Evolutionary conservation across 495 filamentous ascomycete species (phyloP).

Genomic region (Sphaerosporella brunnea): DNA sequence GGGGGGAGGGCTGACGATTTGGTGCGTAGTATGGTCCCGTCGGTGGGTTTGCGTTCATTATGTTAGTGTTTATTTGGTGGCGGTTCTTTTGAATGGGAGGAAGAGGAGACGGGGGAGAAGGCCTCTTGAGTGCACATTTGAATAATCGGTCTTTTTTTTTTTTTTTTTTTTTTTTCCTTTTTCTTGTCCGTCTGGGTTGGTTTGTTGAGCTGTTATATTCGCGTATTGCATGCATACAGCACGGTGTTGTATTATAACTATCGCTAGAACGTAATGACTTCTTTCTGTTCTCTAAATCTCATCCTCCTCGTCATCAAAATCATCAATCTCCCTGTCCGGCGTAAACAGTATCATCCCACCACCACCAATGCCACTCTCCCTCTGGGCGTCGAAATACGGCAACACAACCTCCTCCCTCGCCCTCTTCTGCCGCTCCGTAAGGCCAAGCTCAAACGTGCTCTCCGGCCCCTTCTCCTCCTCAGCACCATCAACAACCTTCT

Average conservation of each 20-base stretch:
- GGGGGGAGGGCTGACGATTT: conserved; percentile 9
- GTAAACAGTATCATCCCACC: conserved; percentile 87
- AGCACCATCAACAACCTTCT: conserved; percentile 23
- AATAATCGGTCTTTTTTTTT: no score
- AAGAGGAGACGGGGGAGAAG: no score
- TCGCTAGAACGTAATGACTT: no score
- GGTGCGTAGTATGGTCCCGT: conserved; percentile 61
- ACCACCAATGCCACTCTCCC: conserved; percentile 52
- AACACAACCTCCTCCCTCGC: conserved; percentile 78
- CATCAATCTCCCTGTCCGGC: conserved; percentile 77
- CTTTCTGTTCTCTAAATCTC: conserved; percentile 56
- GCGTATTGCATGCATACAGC: no score
- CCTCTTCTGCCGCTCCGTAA: conserved; percentile 75
- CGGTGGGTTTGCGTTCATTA: conserved; percentile 55
- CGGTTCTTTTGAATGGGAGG: conserved; percentile 81
- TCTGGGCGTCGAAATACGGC: conserved; percentile 92
- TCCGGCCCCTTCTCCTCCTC: conserved; percentile 38
- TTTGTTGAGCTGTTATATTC: no score
- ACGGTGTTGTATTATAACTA: no score
- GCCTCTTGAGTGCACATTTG: no score
- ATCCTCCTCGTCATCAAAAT: conserved; percentile 98
- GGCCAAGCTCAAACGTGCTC: conserved; percentile 62
- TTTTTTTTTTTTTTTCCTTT: no score
- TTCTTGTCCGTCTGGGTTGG: no score
- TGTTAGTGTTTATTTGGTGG: conserved; percentile 78